phyloP scores from a whole-genome alignment of 2,329 filamentous ascomycete genomes.

The Apiospora aurea region DNA sequence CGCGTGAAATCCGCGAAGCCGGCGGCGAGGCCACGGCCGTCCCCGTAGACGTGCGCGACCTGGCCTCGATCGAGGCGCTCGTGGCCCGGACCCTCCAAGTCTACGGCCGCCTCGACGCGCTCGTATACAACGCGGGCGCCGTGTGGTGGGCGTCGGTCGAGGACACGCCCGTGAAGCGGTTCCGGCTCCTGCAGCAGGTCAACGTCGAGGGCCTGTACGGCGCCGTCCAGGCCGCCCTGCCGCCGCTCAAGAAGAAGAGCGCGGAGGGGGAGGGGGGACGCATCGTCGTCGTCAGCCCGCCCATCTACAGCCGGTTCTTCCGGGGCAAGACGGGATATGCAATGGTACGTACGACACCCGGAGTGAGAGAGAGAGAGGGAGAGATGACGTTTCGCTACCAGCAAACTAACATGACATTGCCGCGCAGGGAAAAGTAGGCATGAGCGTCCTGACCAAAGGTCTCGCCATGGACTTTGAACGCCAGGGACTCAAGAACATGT shows the following conservation, averaged over 20 bases:
- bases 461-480: constrained; percentile 82
- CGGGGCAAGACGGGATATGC: constrained; percentile 87
- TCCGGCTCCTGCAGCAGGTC: constrained; percentile 78
- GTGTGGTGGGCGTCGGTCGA: constrained; percentile 84
- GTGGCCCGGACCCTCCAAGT: constrained; percentile 62
- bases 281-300: constrained; percentile 81
- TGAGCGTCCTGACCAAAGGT: constrained; percentile 83
- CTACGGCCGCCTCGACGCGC: constrained; percentile 72
- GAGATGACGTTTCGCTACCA: too few relatives aligned
- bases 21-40: constrained; percentile 72
- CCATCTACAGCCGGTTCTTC: constrained; percentile 87
- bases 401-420: neutral
- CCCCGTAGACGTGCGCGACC: constrained; percentile 72
- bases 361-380: neutral
- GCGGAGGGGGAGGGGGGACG: constrained; percentile 61
- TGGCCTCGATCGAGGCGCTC: constrained; percentile 66
- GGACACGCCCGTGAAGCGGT: constrained; percentile 77
- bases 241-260: constrained; percentile 59
- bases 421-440: constrained; percentile 69
- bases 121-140: constrained; percentile 85
- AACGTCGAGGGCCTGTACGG: constrained; percentile 81
- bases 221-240: constrained; percentile 71
- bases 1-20: constrained; percentile 71
- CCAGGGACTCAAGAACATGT: constrained; percentile 71
- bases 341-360: constrained; percentile 47